Evolutionary conservation across 345 rosid species (phyloP), one percentile per base, ranked within the genome.

Genomic region (Bretschneidera sinensis): DNA sequence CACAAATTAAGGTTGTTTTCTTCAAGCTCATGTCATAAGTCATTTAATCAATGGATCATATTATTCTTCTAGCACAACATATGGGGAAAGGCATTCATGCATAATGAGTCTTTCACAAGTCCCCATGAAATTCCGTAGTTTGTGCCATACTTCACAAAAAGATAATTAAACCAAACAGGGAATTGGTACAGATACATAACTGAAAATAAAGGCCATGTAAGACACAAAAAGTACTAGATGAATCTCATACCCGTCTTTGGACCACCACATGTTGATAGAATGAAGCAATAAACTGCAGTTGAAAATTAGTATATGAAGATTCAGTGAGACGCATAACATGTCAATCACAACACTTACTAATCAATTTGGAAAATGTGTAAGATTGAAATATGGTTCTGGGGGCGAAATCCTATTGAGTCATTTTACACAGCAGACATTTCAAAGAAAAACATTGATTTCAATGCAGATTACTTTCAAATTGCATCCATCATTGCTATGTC

Each of bases 221-320:
- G 24, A 59, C 16, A 34, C 5, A 17, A 43, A 31, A 48, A 59
- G 20, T 45, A 67, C 51, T 2, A 17, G 66, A 67, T 57, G 47
- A 69, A 63, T 73, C 68, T 48, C 66, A n/a, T 79, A 92, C 96
- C 87, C 88, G 77, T 77, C 95, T 84, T 69, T 89, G 96, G 74
- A 89, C 96, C 67, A 89, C 96, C 69, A 80, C 83, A 19, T 92
- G 96, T 64, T 92, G 95, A 73, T 83, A 89, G 61, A 92, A 89
- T 11, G 98, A 87, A 53, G 97, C 92, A 34, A 82, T 78, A 70
- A 92, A 92, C 97, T 92, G 80, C 82, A 85, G 53, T 64, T 28
- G 54, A 54, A 73, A 61, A 64, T 48, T 58, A 58, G 60, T 17
- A 45, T 60, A 49, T 35, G 55, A 25, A 28, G 9, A 4, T 31